Base-by-base conservation (phyloP, 2,329 filamentous ascomycete genomes). In the Aureobasidium sp. region DNA sequence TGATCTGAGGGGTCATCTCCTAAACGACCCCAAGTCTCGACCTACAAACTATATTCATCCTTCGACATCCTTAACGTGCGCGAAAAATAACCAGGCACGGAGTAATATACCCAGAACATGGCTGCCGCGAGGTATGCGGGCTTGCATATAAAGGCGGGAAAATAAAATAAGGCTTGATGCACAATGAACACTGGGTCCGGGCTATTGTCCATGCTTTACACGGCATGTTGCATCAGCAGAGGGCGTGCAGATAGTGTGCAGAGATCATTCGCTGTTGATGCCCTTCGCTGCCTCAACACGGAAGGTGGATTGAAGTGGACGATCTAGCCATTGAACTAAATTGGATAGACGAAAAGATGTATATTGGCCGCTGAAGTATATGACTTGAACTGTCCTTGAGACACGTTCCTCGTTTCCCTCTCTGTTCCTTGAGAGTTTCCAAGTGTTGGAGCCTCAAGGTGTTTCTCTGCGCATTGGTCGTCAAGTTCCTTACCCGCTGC, bases 241-340 rank as follows among this genome's bases (percentile, higher is more conserved):
- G 30, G n/a, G 42, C 29, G 42, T 47, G 30, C 42, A 35, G 19
- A 21, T 47, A 30, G 21, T 35, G 14, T 21, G 21, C 19, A 35
- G 30, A 25, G 22, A 17, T 37, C 19, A 27, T 47, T 47, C n/a
- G 42, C 30, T 34, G 32, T 21, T 21, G 19, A 27, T 30, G 27
- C 32, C 17, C 17, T 22, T 25, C 17, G 8, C 29, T 34, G 27
- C 21, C 32, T 34, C 10, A 38, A 38, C 14, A 12, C 22, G 45
- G 45, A 38, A 49, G 45, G 45, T 49, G 32, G 45, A 5, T 39
- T 32, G 29, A 49, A 34, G 45, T 49, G 32, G 45, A 5, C 30
- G 11, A 22, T 32, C 25, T 22, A 38, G 10, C 17, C 17, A 11
- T 21, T 21, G 41, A 22, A 32, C 41, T 44, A 32, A 32, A 44